A percentile compares a stretch with the other conserved stretches of the same genome.
Conservation (phyloP, 208 protist species). For the Wallacemonas sp. region DNA sequence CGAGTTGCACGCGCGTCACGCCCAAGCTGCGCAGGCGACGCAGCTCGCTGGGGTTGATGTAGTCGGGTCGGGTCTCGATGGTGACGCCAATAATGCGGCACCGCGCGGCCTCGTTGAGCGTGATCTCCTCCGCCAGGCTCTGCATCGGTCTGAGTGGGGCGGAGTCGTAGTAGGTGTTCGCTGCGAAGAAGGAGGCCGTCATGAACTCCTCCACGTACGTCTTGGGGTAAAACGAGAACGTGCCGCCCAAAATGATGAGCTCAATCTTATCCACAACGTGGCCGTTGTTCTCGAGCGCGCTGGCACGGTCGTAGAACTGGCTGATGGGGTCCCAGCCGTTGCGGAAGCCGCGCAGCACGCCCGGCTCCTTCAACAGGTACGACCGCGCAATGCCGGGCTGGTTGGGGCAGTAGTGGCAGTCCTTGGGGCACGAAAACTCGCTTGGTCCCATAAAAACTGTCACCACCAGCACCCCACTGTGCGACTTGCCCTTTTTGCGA, state of each 20-base stretch:
- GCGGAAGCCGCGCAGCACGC: constrained; percentile 88
- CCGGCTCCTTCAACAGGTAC: constrained; percentile 93
- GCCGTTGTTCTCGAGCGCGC: constrained; percentile 89
- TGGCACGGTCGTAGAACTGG: constrained; percentile 93
- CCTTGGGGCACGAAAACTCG: constrained; percentile 91
- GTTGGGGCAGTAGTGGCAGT: constrained; percentile 95
- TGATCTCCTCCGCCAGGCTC: constrained; percentile 78
- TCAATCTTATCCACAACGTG: constrained; percentile 98
- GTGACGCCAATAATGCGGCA: constrained; percentile 99
- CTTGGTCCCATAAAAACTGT: constrained; percentile 93
- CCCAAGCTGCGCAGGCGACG: constrained; percentile 83
- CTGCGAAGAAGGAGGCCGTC: constrained; percentile 89
- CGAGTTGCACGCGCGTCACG: constrained; percentile 99
- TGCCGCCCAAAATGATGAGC: constrained; percentile 99
- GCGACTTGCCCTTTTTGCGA: constrained; percentile 83
- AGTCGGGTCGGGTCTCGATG: constrained; percentile 99
- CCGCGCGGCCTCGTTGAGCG: constrained; percentile 91
- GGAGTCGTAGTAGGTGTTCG: constrained; percentile 90
- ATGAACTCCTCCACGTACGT: constrained; percentile 95
- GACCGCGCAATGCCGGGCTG: constrained; percentile 90
- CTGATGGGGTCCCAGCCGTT: constrained; percentile 90
- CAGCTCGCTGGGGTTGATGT: constrained; percentile 95
- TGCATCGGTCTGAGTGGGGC: constrained; percentile 62
- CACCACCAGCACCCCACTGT: constrained; percentile 93
- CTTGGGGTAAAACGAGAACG: constrained; percentile 97